Evolutionary conservation across 805 yeast species (phyloP), one percentile per base, ranked within the genome.

Genomic region (Ogataea allantospora): DNA sequence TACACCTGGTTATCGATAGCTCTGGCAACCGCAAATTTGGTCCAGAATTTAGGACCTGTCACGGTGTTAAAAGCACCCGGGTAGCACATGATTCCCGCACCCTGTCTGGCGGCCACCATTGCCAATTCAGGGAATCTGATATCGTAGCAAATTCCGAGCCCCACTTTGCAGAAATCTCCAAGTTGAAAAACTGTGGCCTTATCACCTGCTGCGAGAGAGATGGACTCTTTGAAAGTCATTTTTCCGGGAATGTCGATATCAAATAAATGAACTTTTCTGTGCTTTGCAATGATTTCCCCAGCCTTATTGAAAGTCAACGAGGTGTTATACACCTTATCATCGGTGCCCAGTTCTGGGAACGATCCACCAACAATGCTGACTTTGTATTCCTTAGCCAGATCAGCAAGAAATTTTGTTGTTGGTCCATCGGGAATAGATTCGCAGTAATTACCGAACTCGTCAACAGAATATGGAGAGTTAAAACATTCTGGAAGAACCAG

Each of bases 401-500:
- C 55, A 1, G 88, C 68, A 33, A 91, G 63, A 33, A 84, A 73
- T 35, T 60, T 48, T 3, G 91, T 79, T 4, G 80, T 71, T 43
- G 78, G 80, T 5, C 95, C 95, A 2, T 66, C 59, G 5, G 95
- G 95, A 28, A 93, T 84, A n/a, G 61, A 51, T 60, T 93, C 99
- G 3, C 96, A 89, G 58, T 93, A 91, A 42, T 86, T 80, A 5
- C 84, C 77, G 63, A 93, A 93, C 45, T 89, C 83, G 42, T 77
- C 76, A 19, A 88, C 95, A 0, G 95, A 78, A 57, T 93, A 93
- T 3, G 98, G 98, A 1, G 96, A 86, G 60, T 91, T 93, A 75
- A 89, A 91, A 66, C 96, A 88, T 65, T 93, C 98, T 7, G 99
- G 99, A 21, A 93, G 67, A 47, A 93, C 87, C 8, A 93, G 75